phyloP scores from a whole-genome alignment of 805 yeast species.

The Jamesozyma hellenica region DNA sequence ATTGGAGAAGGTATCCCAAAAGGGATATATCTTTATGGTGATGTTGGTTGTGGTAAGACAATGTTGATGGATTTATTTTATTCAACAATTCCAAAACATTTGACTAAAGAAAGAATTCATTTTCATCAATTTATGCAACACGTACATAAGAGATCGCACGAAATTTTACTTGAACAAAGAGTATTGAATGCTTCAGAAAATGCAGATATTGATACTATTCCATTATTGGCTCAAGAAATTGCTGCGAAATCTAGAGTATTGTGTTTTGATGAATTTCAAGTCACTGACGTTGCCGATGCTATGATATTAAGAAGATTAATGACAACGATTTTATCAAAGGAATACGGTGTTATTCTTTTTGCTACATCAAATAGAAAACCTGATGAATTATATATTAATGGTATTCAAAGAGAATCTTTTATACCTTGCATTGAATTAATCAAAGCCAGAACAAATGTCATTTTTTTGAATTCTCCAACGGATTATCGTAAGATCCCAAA shows the following conservation, averaged over 20 bases:
- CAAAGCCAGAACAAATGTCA: slow-evolving; percentile 63
- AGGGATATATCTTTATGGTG: slow-evolving; percentile 91
- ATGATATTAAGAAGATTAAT: slow-evolving; percentile 79
- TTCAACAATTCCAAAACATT: slow-evolving; percentile 64
- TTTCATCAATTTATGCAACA: slow-evolving; percentile 97
- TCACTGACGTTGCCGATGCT: slow-evolving; percentile 97
- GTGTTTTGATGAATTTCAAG: slow-evolving; percentile 96
- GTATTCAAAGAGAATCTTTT: slow-evolving; percentile 85
- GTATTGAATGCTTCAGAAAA: slow-evolving; percentile 4
- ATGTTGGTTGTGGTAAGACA: slow-evolving; percentile 97
- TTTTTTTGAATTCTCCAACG: slow-evolving; percentile 78
- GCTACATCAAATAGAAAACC: slow-evolving; percentile 95
- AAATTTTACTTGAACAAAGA: slow-evolving; percentile 47
- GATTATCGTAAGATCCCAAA: slow-evolving; percentile 86
- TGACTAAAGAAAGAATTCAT: slow-evolving; percentile 75
- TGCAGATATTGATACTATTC: slow-evolving; percentile 57
- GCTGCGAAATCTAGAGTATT: slow-evolving; percentile 66
- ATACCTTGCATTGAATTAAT: slow-evolving; percentile 83
- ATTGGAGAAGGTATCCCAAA: slow-evolving; percentile 41
- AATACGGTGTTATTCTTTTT: slow-evolving; percentile 77
- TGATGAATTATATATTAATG: slow-evolving; percentile 84
- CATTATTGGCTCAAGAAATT: slow-evolving; percentile 72
- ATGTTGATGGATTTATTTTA: slow-evolving; percentile 96
- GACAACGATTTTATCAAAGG: slow-evolving; percentile 53
- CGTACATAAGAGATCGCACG: slow-evolving; percentile 79